A percentile compares a stretch with the other conserved stretches of the same genome.
Evolutionary conservation across 768 basidiomycete species (phyloP).

Genomic region (Floccularia luteovirens): DNA sequence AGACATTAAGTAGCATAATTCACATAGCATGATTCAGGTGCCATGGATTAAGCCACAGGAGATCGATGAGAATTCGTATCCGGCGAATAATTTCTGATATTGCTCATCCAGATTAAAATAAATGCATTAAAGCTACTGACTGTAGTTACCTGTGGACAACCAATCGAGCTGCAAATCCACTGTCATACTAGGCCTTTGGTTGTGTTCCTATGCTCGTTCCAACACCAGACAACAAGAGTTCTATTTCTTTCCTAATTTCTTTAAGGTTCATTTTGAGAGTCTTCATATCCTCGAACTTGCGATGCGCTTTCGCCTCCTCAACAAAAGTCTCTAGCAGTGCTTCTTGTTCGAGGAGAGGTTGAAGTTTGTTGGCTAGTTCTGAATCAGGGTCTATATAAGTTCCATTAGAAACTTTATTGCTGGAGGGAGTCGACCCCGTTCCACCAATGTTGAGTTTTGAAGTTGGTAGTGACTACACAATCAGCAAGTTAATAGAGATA

Average conservation of each 20-base stretch:
- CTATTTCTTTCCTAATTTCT: constrained; percentile 84
- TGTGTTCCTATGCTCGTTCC: no score
- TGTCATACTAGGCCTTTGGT: no score
- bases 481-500: not conserved
- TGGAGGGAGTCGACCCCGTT: constrained; percentile 2
- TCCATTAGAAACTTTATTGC: constrained; percentile 9
- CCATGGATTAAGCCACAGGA: no score
- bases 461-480: not conserved
- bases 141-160: no score
- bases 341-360: constrained; percentile 93
- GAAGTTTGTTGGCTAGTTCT: constrained; percentile 62
- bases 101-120: no score
- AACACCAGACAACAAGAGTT: no score
- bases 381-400: constrained; percentile 52
- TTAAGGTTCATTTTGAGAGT: constrained; percentile 70
- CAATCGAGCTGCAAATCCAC: no score
- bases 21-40: no score
- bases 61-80: no score
- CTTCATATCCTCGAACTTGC: constrained; percentile 95
- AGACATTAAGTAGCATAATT: no score
- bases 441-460: not conserved
- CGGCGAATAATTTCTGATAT: no score
- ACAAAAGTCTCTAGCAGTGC: constrained; percentile 85
- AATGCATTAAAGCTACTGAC: no score
- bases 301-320: constrained; percentile 79